Evolutionary conservation across 2,329 filamentous ascomycete species (phyloP), one percentile per base, ranked within the genome.

Genomic region (Pyrenophora teres): DNA sequence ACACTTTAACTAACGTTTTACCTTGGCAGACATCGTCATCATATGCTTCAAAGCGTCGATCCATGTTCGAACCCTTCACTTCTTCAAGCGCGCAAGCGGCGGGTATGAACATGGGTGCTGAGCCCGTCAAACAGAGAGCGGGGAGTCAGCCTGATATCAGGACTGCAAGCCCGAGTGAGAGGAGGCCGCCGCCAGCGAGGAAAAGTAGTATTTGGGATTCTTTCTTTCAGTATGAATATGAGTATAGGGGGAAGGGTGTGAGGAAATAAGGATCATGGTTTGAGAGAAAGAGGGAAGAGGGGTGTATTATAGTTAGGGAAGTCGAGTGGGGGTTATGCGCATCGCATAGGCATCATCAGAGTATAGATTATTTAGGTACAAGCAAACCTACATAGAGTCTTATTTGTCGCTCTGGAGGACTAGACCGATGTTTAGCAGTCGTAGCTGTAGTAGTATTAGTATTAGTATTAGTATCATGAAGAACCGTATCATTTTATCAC

Each of bases 161-260:
- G 25, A 40, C 23, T 37, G 46, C 36, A 13, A 65, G 63, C 40
- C 58, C 60, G 9, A 52, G 43, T 18, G 54, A 46, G 3, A 66
- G 63, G 33, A 57, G 50, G 25, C 68, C 60, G 43, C 42, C 54
- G 32, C 41, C 49, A 21, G 54, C 55, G 6, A 61, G 68, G 53
- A 68, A 64, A 37, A 62, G 68, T 2, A 72, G 72, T 39, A 64
- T 75, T 19, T 75, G 70, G 69, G 72, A 75, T 50, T 71, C 65
- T 32, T 61, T 75, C 31, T 74, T 72, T 39, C 72, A 74, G 59
- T 67, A 74, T 13, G 72, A 75, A 69, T 72, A 52, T 71, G 56
- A 31, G 13, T 10, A 30, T 36, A 13, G 8, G n/a, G 18, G 15
- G 3, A 15, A 25, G 31, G 40, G 21, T 10, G 23, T 3, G 32